These are phyloP conservation scores for Ustilago xerochloae DNA, from an alignment of 1,284 basidiomycete genomes.

Conservation along the genomic window DNA sequence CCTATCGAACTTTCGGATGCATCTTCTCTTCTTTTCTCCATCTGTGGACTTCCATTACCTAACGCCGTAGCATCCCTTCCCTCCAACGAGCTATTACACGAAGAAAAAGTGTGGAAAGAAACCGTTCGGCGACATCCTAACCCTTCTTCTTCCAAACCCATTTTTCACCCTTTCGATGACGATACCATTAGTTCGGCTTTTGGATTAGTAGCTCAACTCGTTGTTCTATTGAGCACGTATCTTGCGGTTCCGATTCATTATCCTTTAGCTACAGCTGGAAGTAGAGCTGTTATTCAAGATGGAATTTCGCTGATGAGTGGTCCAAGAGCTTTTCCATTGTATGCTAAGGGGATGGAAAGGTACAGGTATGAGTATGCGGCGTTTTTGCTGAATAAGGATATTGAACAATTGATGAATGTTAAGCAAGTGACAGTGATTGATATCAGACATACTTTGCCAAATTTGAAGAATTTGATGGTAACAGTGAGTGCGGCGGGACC, in stretches of 20 bases:
- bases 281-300: conserved; percentile 60
- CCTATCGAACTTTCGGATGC: conserved; percentile 64
- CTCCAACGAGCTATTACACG: conserved; percentile 15
- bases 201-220: conserved; percentile 62
- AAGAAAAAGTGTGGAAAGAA: conserved; percentile 43
- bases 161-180: conserved; percentile 50
- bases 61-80: conserved; percentile 51
- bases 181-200: conserved; percentile 57
- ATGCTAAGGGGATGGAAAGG: conserved; percentile 90
- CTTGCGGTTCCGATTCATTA: conserved; percentile 61
- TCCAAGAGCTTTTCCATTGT: conserved; percentile 75
- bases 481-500: conserved; percentile 72
- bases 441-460: conserved; percentile 93
- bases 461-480: conserved; percentile 90
- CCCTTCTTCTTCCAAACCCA: conserved; percentile 5
- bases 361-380: conserved; percentile 98
- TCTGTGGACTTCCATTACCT: conserved; percentile 58
- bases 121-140: conserved; percentile 7
- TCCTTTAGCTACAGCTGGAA: conserved; percentile 59
- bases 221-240: conserved; percentile 57
- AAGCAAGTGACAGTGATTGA: conserved; percentile 77
- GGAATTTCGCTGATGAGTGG: conserved; percentile 65
- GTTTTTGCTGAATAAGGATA: conserved; percentile 95
- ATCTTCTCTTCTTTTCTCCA: conserved; percentile 62
- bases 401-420: conserved; percentile 74